Evolutionary conservation across 768 basidiomycete genomes (phyloP).

Genomic region (Suillus ampliporus): DNA sequence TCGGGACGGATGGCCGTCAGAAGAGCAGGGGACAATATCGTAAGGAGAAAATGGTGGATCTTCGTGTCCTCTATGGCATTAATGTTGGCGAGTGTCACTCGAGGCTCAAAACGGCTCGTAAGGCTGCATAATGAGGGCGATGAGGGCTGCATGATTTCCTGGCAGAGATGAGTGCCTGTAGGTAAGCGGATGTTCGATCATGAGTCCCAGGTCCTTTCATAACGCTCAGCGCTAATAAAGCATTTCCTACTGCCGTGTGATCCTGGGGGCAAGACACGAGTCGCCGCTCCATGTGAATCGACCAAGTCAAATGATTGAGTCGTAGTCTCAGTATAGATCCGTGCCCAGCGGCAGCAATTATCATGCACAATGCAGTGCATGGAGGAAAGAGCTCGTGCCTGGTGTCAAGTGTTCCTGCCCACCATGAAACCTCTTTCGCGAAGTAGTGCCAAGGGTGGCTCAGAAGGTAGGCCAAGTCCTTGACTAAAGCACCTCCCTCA

Average conservation of each 20-base stretch:
- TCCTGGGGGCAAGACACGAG: neutral
- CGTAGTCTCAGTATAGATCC: neutral
- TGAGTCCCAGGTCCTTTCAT: neutral
- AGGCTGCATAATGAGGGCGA: slow-evolving; percentile 9
- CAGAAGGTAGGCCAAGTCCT: no score
- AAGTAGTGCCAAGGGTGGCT: no score
- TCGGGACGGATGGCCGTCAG: neutral
- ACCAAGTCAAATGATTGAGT: slow-evolving; percentile 1
- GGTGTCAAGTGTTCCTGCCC: no score
- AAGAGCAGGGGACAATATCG: neutral
- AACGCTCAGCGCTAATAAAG: slow-evolving; percentile 5
- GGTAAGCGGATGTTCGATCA: slow-evolving; percentile 1
- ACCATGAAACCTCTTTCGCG: no score
- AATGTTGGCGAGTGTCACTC: neutral
- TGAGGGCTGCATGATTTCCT: neutral
- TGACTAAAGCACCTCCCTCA: no score
- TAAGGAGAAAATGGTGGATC: neutral
- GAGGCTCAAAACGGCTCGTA: slow-evolving; percentile 2
- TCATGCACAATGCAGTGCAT: slow-evolving; percentile 7
- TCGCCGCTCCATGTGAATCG: neutral
- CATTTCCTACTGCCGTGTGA: neutral
- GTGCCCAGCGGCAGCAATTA: neutral
- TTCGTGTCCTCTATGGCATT: neutral
- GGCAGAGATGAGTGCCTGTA: neutral
- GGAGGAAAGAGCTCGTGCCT: no score